Conservation (phyloP, 208 protist genomes). For the Acanthamoeba pearcei region DNA sequence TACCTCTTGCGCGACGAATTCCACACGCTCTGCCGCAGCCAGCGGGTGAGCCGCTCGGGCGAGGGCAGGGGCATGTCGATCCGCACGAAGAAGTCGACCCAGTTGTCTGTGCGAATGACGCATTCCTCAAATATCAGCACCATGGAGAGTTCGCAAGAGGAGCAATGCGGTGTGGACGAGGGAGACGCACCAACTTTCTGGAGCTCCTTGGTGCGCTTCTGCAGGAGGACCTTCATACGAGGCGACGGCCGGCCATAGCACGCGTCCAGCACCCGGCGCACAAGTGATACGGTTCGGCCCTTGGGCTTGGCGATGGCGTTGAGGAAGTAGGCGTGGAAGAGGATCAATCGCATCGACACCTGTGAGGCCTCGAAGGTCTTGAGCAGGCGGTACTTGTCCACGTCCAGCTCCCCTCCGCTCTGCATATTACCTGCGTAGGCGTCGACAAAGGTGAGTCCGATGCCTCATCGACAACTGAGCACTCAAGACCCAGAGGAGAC, state of each 20-base stretch:
- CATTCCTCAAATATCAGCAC: background rate
- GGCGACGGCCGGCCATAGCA: constrained; percentile 26
- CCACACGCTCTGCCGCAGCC: constrained; percentile 9
- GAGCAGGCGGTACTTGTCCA: constrained; percentile 35
- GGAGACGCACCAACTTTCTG: background rate
- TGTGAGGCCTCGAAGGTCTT: constrained; percentile 49
- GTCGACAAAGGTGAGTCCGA: background rate
- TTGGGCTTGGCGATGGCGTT: constrained; percentile 31
- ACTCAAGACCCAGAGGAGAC: too few species aligned
- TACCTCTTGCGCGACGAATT: constrained; percentile 34
- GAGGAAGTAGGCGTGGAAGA: constrained; percentile 66
- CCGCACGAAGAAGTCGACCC: constrained; percentile 11
- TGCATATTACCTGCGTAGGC: background rate
- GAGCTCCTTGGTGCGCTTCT: background rate
- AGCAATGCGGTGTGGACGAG: background rate
- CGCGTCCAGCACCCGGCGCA: background rate
- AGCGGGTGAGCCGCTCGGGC: constrained; percentile 13
- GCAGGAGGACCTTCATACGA: background rate
- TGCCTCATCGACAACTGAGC: too few species aligned
- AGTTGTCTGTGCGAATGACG: background rate
- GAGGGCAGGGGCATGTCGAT: constrained; percentile 11
- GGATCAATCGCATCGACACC: constrained; percentile 27
- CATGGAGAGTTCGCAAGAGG: background rate
- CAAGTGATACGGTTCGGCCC: background rate
- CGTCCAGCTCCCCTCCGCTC: background rate